Percentiles rank a stretch among this genome's conserved stretches.
Evolutionary conservation across 345 rosid species (phyloP).

Genomic region (Moricandia arvensis): DNA sequence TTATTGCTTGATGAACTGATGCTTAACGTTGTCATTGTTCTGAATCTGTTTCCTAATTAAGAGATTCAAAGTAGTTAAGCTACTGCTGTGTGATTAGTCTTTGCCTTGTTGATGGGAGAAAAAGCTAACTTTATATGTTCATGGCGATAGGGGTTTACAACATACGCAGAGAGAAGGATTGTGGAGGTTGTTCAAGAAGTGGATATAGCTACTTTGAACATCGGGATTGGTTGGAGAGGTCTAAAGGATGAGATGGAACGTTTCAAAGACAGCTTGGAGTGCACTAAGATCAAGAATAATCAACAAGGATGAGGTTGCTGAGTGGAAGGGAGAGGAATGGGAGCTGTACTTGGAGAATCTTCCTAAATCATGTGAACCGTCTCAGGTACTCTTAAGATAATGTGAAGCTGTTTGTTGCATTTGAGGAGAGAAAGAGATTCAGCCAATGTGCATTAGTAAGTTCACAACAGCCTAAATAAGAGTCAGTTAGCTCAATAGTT

Average conservation of each 20-base stretch:
- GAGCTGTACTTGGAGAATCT: conserved; percentile 91
- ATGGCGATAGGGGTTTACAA: conserved; percentile 76
- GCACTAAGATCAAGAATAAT: conserved; percentile 74
- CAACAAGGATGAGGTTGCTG: conserved; percentile 88
- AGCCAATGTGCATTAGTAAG: background rate
- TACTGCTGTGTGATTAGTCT: too few relatives aligned
- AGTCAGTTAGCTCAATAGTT: background rate
- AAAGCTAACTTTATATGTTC: too few relatives aligned
- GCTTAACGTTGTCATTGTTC: too few relatives aligned
- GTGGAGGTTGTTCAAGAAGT: conserved; percentile 88
- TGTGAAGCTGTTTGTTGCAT: background rate
- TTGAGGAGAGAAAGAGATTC: conserved; percentile 2
- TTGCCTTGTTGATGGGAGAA: too few relatives aligned
- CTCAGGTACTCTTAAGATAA: conserved; percentile 54
- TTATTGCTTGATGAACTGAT: too few relatives aligned
- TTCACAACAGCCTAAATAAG: background rate
- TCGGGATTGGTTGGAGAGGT: conserved; percentile 88
- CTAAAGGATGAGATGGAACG: conserved; percentile 67
- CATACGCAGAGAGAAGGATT: conserved; percentile 94
- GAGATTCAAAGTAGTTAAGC: too few relatives aligned
- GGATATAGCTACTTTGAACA: conserved; percentile 67
- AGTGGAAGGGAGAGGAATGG: conserved; percentile 96
- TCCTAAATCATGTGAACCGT: conserved; percentile 76
- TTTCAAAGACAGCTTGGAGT: conserved; percentile 83
- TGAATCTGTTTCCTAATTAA: too few relatives aligned